Conservation (phyloP, 768 basidiomycete genomes). For the Trametes cubensis region DNA sequence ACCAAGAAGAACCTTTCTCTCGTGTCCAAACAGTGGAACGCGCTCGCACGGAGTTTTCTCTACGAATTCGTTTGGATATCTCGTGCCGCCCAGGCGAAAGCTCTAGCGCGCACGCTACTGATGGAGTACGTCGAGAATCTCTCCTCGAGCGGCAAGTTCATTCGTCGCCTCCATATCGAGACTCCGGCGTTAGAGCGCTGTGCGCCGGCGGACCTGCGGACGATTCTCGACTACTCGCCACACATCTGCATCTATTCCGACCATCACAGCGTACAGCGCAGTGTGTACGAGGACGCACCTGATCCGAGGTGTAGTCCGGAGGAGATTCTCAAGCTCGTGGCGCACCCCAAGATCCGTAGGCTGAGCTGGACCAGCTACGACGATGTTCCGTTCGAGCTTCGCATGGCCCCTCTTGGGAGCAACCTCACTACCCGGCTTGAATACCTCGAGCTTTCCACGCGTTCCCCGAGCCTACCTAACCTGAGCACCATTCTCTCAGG, state of each 20-base stretch:
- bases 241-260: conserved; percentile 64
- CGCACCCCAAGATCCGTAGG: conserved; percentile 56
- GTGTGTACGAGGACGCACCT: conserved; percentile 46
- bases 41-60: conserved; percentile 54
- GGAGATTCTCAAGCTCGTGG: conserved; percentile 61
- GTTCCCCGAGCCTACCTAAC: conserved; percentile 50
- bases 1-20: conserved; percentile 53
- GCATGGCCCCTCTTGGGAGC: conserved; percentile 55
- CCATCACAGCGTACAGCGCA: conserved; percentile 63
- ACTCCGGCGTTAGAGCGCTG: conserved; percentile 67
- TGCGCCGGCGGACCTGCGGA: conserved; percentile 64
- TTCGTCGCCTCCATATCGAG: conserved; percentile 71
- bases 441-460: conserved; percentile 69
- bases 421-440: conserved; percentile 58
- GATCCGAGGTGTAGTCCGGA: conserved; percentile 54
- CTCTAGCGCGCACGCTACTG: conserved; percentile 47
- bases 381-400: conserved; percentile 57
- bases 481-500: conserved; percentile 39
- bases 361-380: conserved; percentile 78
- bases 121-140: conserved; percentile 42
- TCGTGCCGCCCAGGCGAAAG: conserved; percentile 52
- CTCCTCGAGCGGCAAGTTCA: conserved; percentile 41
- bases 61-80: conserved; percentile 76
- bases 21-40: conserved; percentile 60
- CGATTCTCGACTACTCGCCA: conserved; percentile 67